phyloP scores from a whole-genome alignment of 192 early-diverging fungal genomes.

The Phlyctochytrium planicorne region DNA sequence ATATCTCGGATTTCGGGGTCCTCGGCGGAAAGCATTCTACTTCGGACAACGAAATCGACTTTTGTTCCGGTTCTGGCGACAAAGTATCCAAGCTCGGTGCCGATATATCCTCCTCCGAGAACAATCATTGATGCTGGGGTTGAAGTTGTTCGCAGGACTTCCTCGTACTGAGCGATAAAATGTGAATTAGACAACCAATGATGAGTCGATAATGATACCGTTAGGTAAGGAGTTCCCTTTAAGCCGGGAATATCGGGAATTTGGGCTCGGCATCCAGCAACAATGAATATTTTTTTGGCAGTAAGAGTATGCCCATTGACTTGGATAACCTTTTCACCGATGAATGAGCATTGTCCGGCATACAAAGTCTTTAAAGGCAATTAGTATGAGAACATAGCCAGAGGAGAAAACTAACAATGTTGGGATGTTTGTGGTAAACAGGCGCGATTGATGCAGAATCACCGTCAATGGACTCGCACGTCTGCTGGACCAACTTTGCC shows the following conservation, averaged over 20 bases:
- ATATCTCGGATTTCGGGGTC: slow-evolving; percentile 30
- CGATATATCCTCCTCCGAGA: slow-evolving; percentile 43
- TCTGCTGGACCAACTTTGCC: slow-evolving; percentile 21
- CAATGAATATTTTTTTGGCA: slow-evolving; percentile 26
- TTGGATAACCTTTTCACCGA: neutral
- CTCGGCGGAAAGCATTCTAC: slow-evolving; percentile 32
- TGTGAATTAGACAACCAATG: neutral
- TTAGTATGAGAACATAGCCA: too few relatives aligned
- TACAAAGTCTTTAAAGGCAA: too few relatives aligned
- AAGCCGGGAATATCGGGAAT: slow-evolving; percentile 36
- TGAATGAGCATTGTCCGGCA: slow-evolving; percentile 12
- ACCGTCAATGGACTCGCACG: slow-evolving; percentile 30
- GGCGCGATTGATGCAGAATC: slow-evolving; percentile 34
- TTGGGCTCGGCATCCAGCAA: slow-evolving; percentile 31
- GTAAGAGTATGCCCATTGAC: slow-evolving; percentile 3
- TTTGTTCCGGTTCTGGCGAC: slow-evolving; percentile 28
- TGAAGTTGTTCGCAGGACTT: slow-evolving; percentile 22
- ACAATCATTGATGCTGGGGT: slow-evolving; percentile 32
- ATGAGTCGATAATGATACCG: slow-evolving; percentile 4
- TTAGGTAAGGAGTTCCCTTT: slow-evolving; percentile 34
- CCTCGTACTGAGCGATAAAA: slow-evolving; percentile 6
- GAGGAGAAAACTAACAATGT: slow-evolving; percentile 21
- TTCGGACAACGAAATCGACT: slow-evolving; percentile 36
- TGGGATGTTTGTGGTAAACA: slow-evolving; percentile 14
- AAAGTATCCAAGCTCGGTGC: slow-evolving; percentile 37